Evolutionary conservation across 192 early-diverging fungal genomes (phyloP).

Genomic region (Paraglomus occultum): DNA sequence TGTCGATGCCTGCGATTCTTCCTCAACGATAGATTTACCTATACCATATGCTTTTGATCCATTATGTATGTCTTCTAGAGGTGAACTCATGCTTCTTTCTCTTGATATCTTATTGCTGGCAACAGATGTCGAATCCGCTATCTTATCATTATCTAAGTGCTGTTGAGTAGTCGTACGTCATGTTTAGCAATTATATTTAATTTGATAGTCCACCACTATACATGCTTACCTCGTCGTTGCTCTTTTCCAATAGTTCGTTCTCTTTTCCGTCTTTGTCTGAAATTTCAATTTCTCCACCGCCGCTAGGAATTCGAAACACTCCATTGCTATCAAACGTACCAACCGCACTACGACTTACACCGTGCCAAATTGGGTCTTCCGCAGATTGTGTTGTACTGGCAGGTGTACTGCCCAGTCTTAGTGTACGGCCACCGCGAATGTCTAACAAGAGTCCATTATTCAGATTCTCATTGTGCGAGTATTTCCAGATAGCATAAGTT

Average conservation of each 20-base stretch:
- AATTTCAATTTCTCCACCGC: conserved; percentile 43
- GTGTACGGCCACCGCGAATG: conserved; percentile 14
- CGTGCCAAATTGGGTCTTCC: conserved; percentile 51
- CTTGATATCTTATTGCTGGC: too few species aligned
- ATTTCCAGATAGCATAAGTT: not conserved
- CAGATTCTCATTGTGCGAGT: too few species aligned
- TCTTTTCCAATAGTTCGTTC: conserved; percentile 14
- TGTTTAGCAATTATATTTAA: not conserved
- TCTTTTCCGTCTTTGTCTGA: conserved; percentile 25
- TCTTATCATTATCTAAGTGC: too few species aligned
- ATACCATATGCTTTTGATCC: too few species aligned
- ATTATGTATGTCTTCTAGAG: too few species aligned
- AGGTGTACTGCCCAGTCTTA: conserved; percentile 20
- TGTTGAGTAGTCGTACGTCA: not conserved
- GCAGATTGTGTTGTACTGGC: conserved; percentile 17
- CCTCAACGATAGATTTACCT: too few species aligned
- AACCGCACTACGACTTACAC: conserved; percentile 53
- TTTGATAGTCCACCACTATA: too few species aligned
- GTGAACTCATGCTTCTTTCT: too few species aligned
- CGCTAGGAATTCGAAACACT: conserved; percentile 58
- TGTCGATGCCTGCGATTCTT: too few species aligned
- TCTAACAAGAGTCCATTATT: not conserved
- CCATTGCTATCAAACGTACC: conserved; percentile 70
- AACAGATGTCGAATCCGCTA: too few species aligned
- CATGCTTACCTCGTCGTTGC: conserved; percentile 7